Evolutionary conservation across 371 early-diverging fungal species (phyloP).

Genomic region (Neoconidiobolus thromboides): DNA sequence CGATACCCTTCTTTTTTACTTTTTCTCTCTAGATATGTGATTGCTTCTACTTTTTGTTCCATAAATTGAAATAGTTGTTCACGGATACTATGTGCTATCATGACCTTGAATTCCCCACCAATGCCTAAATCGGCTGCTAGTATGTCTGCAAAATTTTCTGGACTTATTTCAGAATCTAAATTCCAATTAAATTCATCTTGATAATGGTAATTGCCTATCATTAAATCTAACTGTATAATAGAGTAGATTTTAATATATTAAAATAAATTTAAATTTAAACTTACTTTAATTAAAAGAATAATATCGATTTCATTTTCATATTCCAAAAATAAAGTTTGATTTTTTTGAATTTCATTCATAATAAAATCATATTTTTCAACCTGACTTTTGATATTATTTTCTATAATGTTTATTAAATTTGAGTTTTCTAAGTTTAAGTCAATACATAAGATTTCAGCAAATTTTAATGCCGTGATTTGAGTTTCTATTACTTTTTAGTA

Average conservation of each 20-base stretch:
- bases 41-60: neutral
- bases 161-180: constrained; percentile 37
- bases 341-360: neutral
- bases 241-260: neutral
- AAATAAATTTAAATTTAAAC: neutral
- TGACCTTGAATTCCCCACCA: constrained; percentile 73
- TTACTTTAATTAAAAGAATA: neutral
- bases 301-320: neutral
- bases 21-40: neutral
- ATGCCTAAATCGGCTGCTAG: constrained; percentile 71
- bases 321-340: neutral
- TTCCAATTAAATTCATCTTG: constrained; percentile 94
- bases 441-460: constrained; percentile 73
- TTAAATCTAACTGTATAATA: constrained; percentile 49
- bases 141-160: constrained; percentile 67
- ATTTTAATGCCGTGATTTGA: constrained; percentile 73
- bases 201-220: constrained; percentile 61
- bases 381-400: constrained; percentile 64
- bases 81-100: constrained; percentile 73
- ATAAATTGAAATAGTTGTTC: constrained; percentile 46
- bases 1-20: neutral
- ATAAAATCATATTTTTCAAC: constrained; percentile 22
- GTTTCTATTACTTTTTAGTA: constrained; percentile 24
- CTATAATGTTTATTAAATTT: constrained; percentile 45
- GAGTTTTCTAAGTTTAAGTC: constrained; percentile 44